Conservation (phyloP, 2,329 filamentous ascomycete species). For the Ceratocystis papillata region DNA sequence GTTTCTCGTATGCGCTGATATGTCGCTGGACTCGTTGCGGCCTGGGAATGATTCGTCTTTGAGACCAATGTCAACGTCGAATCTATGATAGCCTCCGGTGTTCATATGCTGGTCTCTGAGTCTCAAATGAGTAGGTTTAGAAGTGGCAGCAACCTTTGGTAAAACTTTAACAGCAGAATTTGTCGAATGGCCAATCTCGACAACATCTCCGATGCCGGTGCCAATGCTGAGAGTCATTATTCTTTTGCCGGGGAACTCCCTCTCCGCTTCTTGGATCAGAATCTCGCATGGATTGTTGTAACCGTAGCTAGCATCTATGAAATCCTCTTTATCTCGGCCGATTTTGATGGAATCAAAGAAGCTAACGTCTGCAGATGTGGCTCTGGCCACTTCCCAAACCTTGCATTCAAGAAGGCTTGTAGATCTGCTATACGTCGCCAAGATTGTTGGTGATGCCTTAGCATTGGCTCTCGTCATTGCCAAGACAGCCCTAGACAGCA, state of each 20-base stretch:
- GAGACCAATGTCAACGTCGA: slow-evolving; percentile 29
- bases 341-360: too few species aligned
- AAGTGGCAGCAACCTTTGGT: not conserved
- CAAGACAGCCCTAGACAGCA: too few species aligned
- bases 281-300: too few species aligned
- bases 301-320: too few species aligned
- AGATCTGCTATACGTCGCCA: too few species aligned
- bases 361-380: too few species aligned
- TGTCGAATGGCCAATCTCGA: slow-evolving; percentile 24
- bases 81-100: slow-evolving; percentile 27
- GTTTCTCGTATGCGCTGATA: slow-evolving; percentile 27
- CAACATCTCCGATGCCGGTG: slow-evolving; percentile 27
- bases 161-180: not conserved
- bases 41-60: slow-evolving; percentile 27
- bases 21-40: slow-evolving; percentile 27
- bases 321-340: too few species aligned
- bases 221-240: slow-evolving; percentile 28
- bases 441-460: fast-evolving
- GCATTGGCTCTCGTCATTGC: too few species aligned
- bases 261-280: too few species aligned
- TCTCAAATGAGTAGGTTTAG: not conserved
- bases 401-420: too few species aligned
- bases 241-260: not conserved
- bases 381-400: too few species aligned
- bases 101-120: slow-evolving; percentile 25